Conservation (phyloP, 108 stramenopile genomes). For the Thalassiosira profunda region DNA sequence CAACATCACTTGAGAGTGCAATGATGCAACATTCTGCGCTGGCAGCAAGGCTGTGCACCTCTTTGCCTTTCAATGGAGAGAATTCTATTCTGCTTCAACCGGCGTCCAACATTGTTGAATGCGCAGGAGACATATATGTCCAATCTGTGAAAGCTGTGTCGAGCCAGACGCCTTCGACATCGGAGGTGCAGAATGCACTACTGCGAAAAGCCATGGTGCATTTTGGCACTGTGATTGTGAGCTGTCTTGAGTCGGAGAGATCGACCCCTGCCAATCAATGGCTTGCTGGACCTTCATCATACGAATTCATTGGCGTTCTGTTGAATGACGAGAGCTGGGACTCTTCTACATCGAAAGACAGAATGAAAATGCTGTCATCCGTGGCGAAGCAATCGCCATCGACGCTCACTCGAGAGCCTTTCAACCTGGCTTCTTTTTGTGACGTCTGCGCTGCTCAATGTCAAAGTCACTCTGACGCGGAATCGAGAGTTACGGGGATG, state of each 20-base stretch:
- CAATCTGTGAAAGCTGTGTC: conserved; percentile 15
- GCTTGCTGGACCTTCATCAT: conserved; percentile 34
- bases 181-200: not conserved
- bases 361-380: conserved; percentile 23
- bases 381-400: conserved; percentile 31
- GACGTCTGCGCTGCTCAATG: conserved; percentile 28
- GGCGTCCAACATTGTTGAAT: conserved; percentile 23
- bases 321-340: conserved; percentile 17
- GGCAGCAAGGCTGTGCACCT: conserved; percentile 27
- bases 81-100: conserved; percentile 31
- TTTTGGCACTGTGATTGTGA: conserved; percentile 29
- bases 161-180: not conserved
- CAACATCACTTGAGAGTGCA: conserved; percentile 12
- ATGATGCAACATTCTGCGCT: conserved; percentile 29
- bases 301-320: conserved; percentile 40
- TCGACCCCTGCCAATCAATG: conserved; percentile 21
- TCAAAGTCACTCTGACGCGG: conserved; percentile 4
- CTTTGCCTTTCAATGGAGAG: conserved; percentile 21
- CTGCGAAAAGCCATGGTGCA: conserved; percentile 2
- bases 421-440: conserved; percentile 49
- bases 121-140: conserved; percentile 36
- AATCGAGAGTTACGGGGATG: conserved; percentile 18
- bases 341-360: conserved; percentile 8
- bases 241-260: not conserved
- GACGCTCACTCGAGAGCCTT: conserved; percentile 41